These are phyloP conservation scores for Mucor mucedo DNA, from an alignment of 371 early-diverging fungal species.

Conservation along the genomic window DNA sequence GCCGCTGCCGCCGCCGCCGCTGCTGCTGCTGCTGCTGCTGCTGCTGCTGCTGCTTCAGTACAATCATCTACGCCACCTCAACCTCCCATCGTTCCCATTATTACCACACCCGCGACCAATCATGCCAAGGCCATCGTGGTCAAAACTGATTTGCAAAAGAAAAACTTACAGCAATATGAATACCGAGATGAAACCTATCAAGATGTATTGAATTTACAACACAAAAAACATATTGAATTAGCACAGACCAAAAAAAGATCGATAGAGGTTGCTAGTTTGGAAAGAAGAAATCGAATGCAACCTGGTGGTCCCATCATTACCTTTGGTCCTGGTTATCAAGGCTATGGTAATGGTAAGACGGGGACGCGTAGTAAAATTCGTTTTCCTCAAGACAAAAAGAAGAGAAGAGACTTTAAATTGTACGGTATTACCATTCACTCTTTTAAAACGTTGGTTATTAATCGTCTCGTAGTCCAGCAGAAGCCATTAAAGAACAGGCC, in stretches of 20 bases:
- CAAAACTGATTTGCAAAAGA: slow-evolving; percentile 20
- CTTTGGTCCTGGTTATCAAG: slow-evolving; percentile 54
- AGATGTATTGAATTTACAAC: slow-evolving; percentile 43
- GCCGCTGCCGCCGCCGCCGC: slow-evolving; percentile 14
- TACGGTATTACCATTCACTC: slow-evolving; percentile 7
- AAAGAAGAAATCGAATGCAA: slow-evolving; percentile 41
- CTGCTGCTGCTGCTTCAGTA: slow-evolving; percentile 19
- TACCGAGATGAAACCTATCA: slow-evolving; percentile 46
- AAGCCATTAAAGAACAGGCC: slow-evolving; percentile 66
- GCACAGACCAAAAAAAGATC: slow-evolving; percentile 48
- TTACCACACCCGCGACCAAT: slow-evolving; percentile 31
- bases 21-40: slow-evolving; percentile 30
- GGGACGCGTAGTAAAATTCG: slow-evolving; percentile 26
- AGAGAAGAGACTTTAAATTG: slow-evolving; percentile 31
- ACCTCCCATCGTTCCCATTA: slow-evolving; percentile 27
- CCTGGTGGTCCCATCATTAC: slow-evolving; percentile 24
- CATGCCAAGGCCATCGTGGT: slow-evolving; percentile 25
- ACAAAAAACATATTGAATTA: slow-evolving; percentile 47
- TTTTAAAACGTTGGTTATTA: no score
- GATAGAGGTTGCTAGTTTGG: slow-evolving; percentile 40
- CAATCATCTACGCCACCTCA: slow-evolving; percentile 33
- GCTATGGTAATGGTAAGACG: slow-evolving; percentile 35
- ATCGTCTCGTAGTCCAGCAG: slow-evolving; percentile 30
- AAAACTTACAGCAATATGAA: slow-evolving; percentile 34
- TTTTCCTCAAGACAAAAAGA: slow-evolving; percentile 48